Percentiles rank a stretch among this genome's conserved stretches.
Conservation (phyloP, 2,329 filamentous ascomycete species). For the Arthroderma uncinatum region DNA sequence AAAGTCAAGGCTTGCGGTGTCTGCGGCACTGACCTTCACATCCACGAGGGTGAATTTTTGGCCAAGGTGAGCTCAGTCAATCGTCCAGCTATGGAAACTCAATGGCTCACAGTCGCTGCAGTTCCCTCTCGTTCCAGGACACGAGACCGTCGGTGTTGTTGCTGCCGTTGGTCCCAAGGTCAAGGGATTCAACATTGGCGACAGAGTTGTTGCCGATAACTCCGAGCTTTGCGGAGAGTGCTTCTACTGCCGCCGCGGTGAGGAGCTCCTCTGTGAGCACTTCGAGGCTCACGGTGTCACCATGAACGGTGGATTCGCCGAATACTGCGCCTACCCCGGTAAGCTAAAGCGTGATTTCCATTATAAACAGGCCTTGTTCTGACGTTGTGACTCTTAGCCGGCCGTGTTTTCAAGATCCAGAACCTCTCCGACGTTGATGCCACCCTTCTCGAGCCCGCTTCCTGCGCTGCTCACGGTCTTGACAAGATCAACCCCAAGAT, state of each 20-base stretch:
- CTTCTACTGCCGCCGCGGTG: constrained; percentile 61
- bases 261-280: constrained; percentile 57
- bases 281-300: constrained; percentile 50
- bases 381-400: constrained; percentile 25
- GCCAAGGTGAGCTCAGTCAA: constrained; percentile 34
- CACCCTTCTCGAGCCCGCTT: constrained; percentile 57
- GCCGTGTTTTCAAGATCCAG: constrained; percentile 53
- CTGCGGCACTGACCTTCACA: constrained; percentile 45
- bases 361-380: not conserved
- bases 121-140: constrained; percentile 57
- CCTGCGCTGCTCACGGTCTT: constrained; percentile 56
- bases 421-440: constrained; percentile 56
- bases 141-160: constrained; percentile 57
- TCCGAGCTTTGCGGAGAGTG: constrained; percentile 57
- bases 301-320: constrained; percentile 60
- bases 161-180: constrained; percentile 49
- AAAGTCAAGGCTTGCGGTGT: constrained; percentile 59
- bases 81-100: not conserved
- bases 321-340: constrained; percentile 50
- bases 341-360: constrained; percentile 8
- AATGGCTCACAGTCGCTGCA: constrained; percentile 19
- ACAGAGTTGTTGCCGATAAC: constrained; percentile 49
- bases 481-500: constrained; percentile 58
- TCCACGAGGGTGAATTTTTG: constrained; percentile 57
- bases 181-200: constrained; percentile 49